These are phyloP conservation scores for Sordariomycetes sp. DNA, from an alignment of 2,329 filamentous ascomycete species.

Conservation along the genomic window DNA sequence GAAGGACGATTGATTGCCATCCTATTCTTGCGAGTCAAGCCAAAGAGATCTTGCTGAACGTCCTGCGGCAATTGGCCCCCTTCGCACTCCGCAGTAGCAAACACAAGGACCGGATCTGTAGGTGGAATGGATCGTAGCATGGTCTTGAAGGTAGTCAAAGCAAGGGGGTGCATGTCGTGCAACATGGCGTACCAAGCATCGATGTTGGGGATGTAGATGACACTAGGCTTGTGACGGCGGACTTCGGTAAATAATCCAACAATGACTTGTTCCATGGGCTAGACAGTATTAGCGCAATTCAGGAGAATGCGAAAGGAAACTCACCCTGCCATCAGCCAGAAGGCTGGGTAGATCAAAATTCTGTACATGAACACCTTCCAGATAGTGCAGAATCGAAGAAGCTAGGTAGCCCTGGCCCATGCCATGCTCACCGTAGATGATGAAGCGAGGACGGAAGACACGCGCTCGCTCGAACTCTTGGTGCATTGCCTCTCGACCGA, in stretches of 20 bases:
- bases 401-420: slow-evolving; percentile 94
- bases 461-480: slow-evolving; percentile 80
- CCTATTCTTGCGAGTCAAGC: slow-evolving; percentile 72
- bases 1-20: slow-evolving; percentile 61
- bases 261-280: slow-evolving; percentile 77
- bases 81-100: slow-evolving; percentile 73
- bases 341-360: slow-evolving; percentile 87
- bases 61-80: slow-evolving; percentile 50
- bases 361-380: slow-evolving; percentile 91
- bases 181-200: slow-evolving; percentile 73
- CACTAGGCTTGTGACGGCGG: slow-evolving; percentile 87
- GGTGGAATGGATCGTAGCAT: slow-evolving; percentile 77
- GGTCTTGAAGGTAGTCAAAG: slow-evolving; percentile 73
- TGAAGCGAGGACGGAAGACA: slow-evolving; percentile 78
- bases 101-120: slow-evolving; percentile 78
- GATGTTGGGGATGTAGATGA: slow-evolving; percentile 88
- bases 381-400: slow-evolving; percentile 75
- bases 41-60: slow-evolving; percentile 73
- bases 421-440: slow-evolving; percentile 72
- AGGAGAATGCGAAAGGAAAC: slow-evolving; percentile 13
- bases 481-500: slow-evolving; percentile 67
- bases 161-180: slow-evolving; percentile 51
- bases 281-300: slow-evolving; percentile 11
- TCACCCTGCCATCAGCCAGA: slow-evolving; percentile 70
- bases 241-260: slow-evolving; percentile 88